Conservation (phyloP, 2,329 filamentous ascomycete genomes). For the Fusarium coffeatum region DNA sequence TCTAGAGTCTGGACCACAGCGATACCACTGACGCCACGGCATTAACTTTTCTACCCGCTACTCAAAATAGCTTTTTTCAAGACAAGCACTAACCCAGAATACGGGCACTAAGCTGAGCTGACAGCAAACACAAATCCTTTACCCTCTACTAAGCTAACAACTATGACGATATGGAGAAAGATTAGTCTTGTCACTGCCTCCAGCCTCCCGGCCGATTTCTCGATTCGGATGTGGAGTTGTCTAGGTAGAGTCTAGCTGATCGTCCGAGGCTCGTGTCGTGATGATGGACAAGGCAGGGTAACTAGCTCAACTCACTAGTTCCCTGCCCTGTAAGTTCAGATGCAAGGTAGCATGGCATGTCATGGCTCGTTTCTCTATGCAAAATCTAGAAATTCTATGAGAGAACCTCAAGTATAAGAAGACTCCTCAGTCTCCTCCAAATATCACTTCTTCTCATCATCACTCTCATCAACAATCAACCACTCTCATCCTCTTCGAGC, state of each 20-base stretch:
- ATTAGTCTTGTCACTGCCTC: constrained; percentile 25
- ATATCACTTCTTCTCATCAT: constrained; percentile 19
- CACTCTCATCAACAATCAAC: constrained; percentile 28
- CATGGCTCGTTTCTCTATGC: constrained; percentile 29
- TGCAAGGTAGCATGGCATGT: constrained; percentile 18
- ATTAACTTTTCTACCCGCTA: constrained; percentile 15
- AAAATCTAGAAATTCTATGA: constrained; percentile 17
- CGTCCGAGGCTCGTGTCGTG: constrained; percentile 34
- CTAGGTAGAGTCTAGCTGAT: constrained; percentile 7
- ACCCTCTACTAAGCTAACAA: constrained; percentile 1
- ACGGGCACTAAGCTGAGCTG: constrained; percentile 3
- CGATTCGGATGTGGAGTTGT: constrained; percentile 34
- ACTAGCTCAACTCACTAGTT: neutral
- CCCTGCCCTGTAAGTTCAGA: constrained; percentile 5
- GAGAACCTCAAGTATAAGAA: constrained; percentile 40
- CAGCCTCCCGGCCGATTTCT: constrained; percentile 21
- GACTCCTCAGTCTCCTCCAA: constrained; percentile 20
- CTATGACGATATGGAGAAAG: constrained; percentile 33
- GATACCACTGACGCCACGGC: constrained; percentile 1
- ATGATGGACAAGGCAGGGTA: constrained; percentile 2
- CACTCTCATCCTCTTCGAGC: constrained; percentile 28
- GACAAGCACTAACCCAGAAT: constrained; percentile 26
- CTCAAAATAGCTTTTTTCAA: constrained; percentile 36
- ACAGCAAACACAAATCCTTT: neutral
- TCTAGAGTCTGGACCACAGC: constrained; percentile 27